Base-by-base conservation (phyloP, 768 basidiomycete species). In the Mycena sanguinolenta region DNA sequence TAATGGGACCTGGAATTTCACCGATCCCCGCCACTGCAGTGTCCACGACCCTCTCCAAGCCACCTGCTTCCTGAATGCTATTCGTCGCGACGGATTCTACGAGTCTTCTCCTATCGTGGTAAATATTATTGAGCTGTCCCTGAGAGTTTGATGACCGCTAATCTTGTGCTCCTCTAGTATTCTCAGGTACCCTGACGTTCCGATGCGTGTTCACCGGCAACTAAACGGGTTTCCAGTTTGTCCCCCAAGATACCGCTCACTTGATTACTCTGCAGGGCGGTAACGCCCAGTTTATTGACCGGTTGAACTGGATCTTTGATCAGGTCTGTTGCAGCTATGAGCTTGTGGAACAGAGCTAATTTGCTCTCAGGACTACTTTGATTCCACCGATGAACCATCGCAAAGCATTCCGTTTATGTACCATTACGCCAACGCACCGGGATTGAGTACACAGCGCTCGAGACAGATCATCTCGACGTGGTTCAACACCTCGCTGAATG, bases 341-440 rank as follows among this genome's bases (percentile, higher is more conserved):
- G 21, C 25, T 21, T 17, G 30, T 58, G 16, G 36, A 21, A 21
- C 28, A 58, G 39, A 52, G 23, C 44, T 32, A n/a, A 66, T 21
- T 52, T 10, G 3, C n/a, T 6, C 32, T 23, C 58, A 90, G 86
- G 81, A 82, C 46, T 91, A 89, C 77, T 91, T 91, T 70, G 90
- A 91, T 66, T 81, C 84, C 0, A 90, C 89, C 12, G 84, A 91
- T 74, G 90, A 91, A 73, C 90, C 90, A 0, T 90, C 89, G 3
- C 89, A 90, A 72, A 89, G 90, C 72, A 91, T 91, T 73, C 90
- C 90, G 0, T 90, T 85, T 77, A 91, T 91, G 90, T 91, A 90
- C 73, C 90, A 91, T 78, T 91, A 91, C 72, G 90, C 87, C 2
- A 86, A 90, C 75, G 80, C 82, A 3, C 90, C 90, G 0, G 89